Evolutionary conservation across 345 rosid genomes (phyloP).

Genomic region (Lepidium africanum): DNA sequence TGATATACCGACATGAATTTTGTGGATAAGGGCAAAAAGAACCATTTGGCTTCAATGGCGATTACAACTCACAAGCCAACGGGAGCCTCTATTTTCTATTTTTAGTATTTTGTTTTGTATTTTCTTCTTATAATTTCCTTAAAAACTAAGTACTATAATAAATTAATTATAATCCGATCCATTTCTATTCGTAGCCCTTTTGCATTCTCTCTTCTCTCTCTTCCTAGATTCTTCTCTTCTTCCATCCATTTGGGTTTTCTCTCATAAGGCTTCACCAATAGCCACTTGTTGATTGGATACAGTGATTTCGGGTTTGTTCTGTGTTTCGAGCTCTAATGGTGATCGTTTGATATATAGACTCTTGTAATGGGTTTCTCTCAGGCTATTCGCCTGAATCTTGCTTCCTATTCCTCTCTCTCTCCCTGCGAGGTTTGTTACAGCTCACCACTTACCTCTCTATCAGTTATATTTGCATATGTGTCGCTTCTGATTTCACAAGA

Average conservation of each 20-base stretch:
- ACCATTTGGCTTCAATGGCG: not conserved
- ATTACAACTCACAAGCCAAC: constrained; percentile 1
- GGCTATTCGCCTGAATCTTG: constrained; percentile 34
- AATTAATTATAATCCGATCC: not conserved
- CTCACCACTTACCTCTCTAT: not conserved
- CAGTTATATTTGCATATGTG: not conserved
- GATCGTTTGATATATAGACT: not conserved
- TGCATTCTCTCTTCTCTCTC: not conserved
- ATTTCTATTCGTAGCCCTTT: too few species aligned
- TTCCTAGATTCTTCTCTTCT: not conserved
- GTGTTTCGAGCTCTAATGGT: not conserved
- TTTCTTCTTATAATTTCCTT: not conserved
- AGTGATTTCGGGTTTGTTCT: not conserved
- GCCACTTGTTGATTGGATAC: not conserved
- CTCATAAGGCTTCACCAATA: not conserved
- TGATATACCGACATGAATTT: constrained; percentile 13
- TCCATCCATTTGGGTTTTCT: constrained; percentile 5
- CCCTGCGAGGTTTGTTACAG: constrained; percentile 23
- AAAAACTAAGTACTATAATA: not conserved
- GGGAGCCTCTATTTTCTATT: constrained; percentile 5
- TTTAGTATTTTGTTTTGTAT: not conserved
- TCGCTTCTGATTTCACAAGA: not conserved
- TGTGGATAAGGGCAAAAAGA: constrained; percentile 6
- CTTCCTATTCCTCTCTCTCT: constrained; percentile 24
- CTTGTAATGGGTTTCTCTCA: constrained; percentile 48